phyloP scores from a whole-genome alignment of 1,284 basidiomycete species.

The Tilletia indica region DNA sequence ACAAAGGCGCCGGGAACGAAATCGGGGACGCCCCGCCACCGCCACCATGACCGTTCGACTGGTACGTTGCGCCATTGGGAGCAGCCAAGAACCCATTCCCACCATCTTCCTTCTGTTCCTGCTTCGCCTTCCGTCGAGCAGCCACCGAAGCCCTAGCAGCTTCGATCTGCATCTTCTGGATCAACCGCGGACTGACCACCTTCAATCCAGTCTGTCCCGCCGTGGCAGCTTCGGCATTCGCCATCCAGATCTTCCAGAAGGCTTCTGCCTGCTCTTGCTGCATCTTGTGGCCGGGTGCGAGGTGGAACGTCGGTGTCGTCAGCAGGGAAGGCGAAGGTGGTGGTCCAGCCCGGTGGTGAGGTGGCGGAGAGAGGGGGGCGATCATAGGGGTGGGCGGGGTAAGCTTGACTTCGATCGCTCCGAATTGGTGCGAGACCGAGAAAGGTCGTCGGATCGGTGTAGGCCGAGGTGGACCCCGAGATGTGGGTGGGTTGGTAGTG shows the following conservation, averaged over 20 bases:
- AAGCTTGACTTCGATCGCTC: background rate
- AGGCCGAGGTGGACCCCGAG: background rate
- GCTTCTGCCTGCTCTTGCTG: slow-evolving; percentile 1
- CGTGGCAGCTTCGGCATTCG: background rate
- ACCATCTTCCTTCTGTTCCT: no score
- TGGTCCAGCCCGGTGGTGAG: background rate
- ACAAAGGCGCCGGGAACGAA: no score
- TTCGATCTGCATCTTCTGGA: no score
- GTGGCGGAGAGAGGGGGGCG: background rate
- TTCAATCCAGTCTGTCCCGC: background rate
- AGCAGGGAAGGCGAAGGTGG: background rate
- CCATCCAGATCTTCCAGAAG: background rate
- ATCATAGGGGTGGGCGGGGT: slow-evolving; percentile 1
- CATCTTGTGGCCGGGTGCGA: background rate
- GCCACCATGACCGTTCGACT: no score
- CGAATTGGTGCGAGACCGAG: slow-evolving; percentile 2
- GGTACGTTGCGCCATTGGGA: no score
- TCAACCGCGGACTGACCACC: background rate
- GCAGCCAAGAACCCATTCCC: no score
- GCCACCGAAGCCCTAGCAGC: no score
- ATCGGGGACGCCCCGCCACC: no score
- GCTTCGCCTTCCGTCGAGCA: no score
- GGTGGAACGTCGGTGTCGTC: background rate
- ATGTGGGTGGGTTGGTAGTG: background rate
- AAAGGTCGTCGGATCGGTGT: background rate